phyloP scores from a whole-genome alignment of 2,329 filamentous ascomycete species.

The Fusarium sp. region DNA sequence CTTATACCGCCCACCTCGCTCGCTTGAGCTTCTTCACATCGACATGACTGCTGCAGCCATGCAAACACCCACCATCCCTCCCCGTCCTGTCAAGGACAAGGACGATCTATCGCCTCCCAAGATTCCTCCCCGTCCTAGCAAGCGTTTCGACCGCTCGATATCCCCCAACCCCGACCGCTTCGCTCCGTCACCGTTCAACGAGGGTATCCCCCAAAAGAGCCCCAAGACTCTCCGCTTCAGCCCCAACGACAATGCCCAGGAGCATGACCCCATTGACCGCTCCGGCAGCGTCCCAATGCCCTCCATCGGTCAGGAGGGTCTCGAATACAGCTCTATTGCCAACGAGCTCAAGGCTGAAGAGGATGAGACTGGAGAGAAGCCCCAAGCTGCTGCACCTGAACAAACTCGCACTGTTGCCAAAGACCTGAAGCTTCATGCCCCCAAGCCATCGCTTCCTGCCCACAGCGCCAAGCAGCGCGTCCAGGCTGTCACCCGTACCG shows the following conservation, averaged over 20 bases:
- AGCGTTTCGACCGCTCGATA: slow-evolving; percentile 78
- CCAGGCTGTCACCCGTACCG: slow-evolving; percentile 86
- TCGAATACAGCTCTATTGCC: slow-evolving; percentile 78
- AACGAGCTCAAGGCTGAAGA: slow-evolving; percentile 55
- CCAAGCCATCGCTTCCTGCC: slow-evolving; percentile 85
- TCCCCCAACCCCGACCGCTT: slow-evolving; percentile 84
- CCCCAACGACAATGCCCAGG: slow-evolving; percentile 50
- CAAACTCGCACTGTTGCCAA: slow-evolving; percentile 83
- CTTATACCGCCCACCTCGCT: slow-evolving; percentile 26
- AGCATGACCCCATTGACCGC: slow-evolving; percentile 64
- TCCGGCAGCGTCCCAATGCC: slow-evolving; percentile 85
- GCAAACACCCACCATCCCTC: slow-evolving; percentile 66
- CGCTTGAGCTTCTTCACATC: slow-evolving; percentile 30
- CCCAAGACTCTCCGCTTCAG: slow-evolving; percentile 51
- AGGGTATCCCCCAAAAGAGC: slow-evolving; percentile 67
- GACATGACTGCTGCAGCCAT: slow-evolving; percentile 64
- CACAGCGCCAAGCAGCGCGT: slow-evolving; percentile 87
- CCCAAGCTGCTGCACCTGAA: slow-evolving; percentile 64
- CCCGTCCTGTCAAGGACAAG: slow-evolving; percentile 66
- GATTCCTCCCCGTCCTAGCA: slow-evolving; percentile 84
- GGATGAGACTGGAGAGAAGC: slow-evolving; percentile 56
- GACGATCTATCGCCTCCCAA: slow-evolving; percentile 64
- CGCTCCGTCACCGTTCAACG: slow-evolving; percentile 88
- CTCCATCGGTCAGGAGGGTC: slow-evolving; percentile 88
- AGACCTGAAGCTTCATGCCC: slow-evolving; percentile 88